Conservation (phyloP, 768 basidiomycete species). For the Lactarius indigo region DNA sequence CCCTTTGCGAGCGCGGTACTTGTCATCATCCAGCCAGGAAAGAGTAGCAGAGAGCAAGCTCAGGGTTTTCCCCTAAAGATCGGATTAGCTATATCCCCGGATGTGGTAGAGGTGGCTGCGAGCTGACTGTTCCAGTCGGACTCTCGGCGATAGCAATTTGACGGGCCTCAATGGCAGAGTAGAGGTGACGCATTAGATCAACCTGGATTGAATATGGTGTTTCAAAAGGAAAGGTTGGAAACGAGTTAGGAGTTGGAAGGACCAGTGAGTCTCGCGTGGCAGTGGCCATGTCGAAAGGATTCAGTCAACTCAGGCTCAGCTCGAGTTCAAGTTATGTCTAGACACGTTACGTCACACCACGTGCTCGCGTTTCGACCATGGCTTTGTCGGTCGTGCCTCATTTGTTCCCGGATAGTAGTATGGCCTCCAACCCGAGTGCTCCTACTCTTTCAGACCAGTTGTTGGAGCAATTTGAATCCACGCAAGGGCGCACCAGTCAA, state of each 20-base stretch:
- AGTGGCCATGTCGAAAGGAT: background rate
- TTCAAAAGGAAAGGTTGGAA: conserved; percentile 80
- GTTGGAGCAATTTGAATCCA: background rate
- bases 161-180: conserved; percentile 67
- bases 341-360: conserved; percentile 20
- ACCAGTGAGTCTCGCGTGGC: conserved; percentile 24
- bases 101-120: background rate
- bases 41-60: conserved; percentile 73
- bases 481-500: conserved; percentile 17
- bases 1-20: conserved; percentile 64
- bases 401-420: background rate
- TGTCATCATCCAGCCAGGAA: conserved; percentile 72
- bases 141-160: conserved; percentile 84
- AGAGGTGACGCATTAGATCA: conserved; percentile 86
- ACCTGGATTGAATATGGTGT: conserved; percentile 82
- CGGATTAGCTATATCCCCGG: background rate
- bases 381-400: background rate
- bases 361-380: background rate
- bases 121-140: conserved; percentile 80
- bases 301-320: background rate
- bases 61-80: conserved; percentile 75
- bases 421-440: conserved; percentile 7
- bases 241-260: conserved; percentile 61
- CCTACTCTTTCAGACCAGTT: background rate
- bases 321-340: background rate